phyloP scores from a whole-genome alignment of 73 alveolate genomes.

The Symbiodinium natans region DNA sequence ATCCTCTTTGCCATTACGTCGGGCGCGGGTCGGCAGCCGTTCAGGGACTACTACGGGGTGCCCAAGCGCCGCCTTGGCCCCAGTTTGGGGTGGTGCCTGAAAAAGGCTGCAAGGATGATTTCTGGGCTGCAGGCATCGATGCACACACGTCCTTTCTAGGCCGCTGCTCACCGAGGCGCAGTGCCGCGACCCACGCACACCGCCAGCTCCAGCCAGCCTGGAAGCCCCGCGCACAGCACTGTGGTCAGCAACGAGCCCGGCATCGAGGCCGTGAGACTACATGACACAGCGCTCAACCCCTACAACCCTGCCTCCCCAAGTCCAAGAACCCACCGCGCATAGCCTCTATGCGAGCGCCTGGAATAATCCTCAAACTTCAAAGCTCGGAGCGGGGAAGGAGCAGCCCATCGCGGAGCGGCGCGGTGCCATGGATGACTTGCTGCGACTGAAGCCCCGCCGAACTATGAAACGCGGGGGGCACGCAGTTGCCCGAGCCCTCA shows the following conservation, averaged over 20 bases:
- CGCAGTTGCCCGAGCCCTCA: too few species aligned
- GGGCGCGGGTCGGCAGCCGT: slow-evolving; percentile 21
- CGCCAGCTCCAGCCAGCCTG: neutral
- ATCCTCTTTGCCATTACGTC: slow-evolving; percentile 16
- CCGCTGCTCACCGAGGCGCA: neutral
- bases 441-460: slow-evolving; percentile 8
- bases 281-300: too few species aligned
- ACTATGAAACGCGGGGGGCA: too few species aligned
- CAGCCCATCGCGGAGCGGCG: slow-evolving; percentile 30
- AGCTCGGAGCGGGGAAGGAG: neutral
- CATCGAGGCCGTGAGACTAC: too few species aligned
- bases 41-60: slow-evolving; percentile 61
- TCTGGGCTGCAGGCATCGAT: neutral
- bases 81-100: neutral
- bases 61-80: slow-evolving; percentile 2
- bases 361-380: too few species aligned
- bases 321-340: too few species aligned
- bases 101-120: too few species aligned
- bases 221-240: neutral
- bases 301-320: too few species aligned
- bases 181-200: neutral
- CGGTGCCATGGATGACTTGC: slow-evolving; percentile 77
- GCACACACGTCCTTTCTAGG: neutral
- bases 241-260: neutral
- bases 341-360: too few species aligned